Conservation (phyloP, 106 monocot genomes). For the Amphibolis antarctica region DNA sequence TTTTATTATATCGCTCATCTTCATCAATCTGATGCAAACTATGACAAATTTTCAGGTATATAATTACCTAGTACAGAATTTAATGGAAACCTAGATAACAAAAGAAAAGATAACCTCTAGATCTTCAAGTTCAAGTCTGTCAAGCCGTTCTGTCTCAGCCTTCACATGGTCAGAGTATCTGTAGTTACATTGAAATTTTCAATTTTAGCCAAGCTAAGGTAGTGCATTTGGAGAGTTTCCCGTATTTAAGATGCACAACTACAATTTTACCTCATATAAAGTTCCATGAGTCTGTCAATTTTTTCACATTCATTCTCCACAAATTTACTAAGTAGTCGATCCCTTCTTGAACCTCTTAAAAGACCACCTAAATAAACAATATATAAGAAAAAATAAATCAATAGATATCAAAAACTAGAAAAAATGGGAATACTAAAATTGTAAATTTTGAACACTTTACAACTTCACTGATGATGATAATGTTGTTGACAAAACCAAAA, state of each 20-base stretch:
- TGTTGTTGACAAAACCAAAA: too few relatives aligned
- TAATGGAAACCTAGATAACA: background rate
- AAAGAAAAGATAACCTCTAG: conserved; percentile 42
- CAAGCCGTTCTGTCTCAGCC: conserved; percentile 53
- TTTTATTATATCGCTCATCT: conserved; percentile 79
- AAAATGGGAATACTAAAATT: background rate
- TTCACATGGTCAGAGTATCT: conserved; percentile 88
- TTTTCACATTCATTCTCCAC: conserved; percentile 98
- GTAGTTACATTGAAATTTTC: conserved; percentile 8
- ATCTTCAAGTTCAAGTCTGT: conserved; percentile 77
- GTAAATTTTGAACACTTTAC: background rate
- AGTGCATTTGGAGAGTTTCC: background rate
- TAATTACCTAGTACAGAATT: background rate
- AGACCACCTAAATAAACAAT: conserved; percentile 50
- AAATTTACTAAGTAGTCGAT: conserved; percentile 87
- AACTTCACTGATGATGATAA: too few relatives aligned
- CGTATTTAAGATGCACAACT: background rate
- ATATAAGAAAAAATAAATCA: background rate
- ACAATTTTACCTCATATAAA: conserved; percentile 55
- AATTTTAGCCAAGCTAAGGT: background rate
- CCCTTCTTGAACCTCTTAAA: conserved; percentile 79
- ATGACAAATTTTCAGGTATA: background rate
- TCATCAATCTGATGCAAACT: conserved; percentile 66
- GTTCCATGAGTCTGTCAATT: conserved; percentile 93
- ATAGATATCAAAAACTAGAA: background rate